A percentile compares a stretch with the other conserved stretches of the same genome.
phyloP scores from a whole-genome alignment of 371 early-diverging fungal species.

The Syncephalastrum sp. region DNA sequence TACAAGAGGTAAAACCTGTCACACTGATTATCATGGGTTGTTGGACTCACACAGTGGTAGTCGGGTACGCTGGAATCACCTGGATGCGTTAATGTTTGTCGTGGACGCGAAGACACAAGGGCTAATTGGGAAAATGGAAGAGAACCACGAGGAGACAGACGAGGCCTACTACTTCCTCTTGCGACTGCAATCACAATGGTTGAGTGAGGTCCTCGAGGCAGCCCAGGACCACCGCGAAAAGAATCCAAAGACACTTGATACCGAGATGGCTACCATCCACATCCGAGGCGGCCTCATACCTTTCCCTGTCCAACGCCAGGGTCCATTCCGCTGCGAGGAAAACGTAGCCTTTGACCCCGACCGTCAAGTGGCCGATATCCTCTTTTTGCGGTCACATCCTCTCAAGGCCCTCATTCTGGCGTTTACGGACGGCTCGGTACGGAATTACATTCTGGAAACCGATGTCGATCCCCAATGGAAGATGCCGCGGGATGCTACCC shows the following conservation, averaged over 20 bases:
- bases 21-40: background rate
- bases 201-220: conserved; percentile 25
- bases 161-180: conserved; percentile 22
- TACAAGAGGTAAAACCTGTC: conserved; percentile 28
- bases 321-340: conserved; percentile 32
- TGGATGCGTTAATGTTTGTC: conserved; percentile 34
- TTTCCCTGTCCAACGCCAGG: conserved; percentile 32
- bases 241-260: conserved; percentile 4
- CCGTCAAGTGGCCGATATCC: conserved; percentile 27
- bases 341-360: background rate
- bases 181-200: conserved; percentile 38
- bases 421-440: conserved; percentile 30
- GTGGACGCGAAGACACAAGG: conserved; percentile 27
- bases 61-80: conserved; percentile 29
- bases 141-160: conserved; percentile 6
- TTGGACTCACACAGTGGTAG: conserved; percentile 10
- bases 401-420: conserved; percentile 28
- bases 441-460: conserved; percentile 29
- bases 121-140: conserved; percentile 3
- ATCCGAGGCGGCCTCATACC: conserved; percentile 15
- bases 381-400: conserved; percentile 23
- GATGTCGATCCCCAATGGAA: conserved; percentile 42
- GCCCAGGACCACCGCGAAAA: conserved; percentile 14
- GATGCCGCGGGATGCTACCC: conserved; percentile 19
- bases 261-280: conserved; percentile 18